These are phyloP conservation scores for Starmerella powellii DNA, from an alignment of 805 yeast species.

Conservation along the genomic window DNA sequence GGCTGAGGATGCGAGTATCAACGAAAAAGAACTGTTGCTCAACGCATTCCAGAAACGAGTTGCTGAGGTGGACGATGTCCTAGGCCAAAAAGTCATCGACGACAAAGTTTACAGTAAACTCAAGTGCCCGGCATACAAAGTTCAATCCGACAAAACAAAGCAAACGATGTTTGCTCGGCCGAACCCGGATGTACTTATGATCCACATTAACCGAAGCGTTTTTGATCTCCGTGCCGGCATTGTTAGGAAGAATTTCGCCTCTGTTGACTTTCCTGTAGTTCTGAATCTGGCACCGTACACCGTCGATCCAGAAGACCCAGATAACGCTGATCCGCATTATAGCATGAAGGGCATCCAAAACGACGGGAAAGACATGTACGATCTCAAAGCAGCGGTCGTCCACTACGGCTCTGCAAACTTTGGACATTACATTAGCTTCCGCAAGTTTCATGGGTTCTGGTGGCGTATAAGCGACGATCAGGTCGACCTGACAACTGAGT, in stretches of 20 bases:
- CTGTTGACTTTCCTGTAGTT: slow-evolving; percentile 60
- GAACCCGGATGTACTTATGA: slow-evolving; percentile 48
- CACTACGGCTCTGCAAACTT: slow-evolving; percentile 94
- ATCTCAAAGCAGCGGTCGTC: slow-evolving; percentile 72
- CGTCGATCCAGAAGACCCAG: slow-evolving; percentile 49
- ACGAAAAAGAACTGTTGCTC: slow-evolving; percentile 2
- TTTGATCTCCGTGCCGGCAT: slow-evolving; percentile 77
- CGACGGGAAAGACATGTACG: slow-evolving; percentile 33
- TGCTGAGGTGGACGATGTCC: slow-evolving; percentile 39
- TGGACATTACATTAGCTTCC: slow-evolving; percentile 90
- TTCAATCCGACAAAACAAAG: slow-evolving; percentile 69
- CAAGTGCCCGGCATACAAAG: slow-evolving; percentile 61
- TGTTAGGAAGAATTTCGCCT: slow-evolving; percentile 72
- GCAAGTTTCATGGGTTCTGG: slow-evolving; percentile 77
- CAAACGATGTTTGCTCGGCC: slow-evolving; percentile 73
- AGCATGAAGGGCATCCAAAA: slow-evolving; percentile 41
- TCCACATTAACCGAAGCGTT: slow-evolving; percentile 87
- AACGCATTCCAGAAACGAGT: slow-evolving; percentile 37
- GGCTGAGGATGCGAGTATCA: slow-evolving; percentile 2
- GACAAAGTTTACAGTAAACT: slow-evolving; percentile 67
- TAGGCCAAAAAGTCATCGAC: slow-evolving; percentile 55
- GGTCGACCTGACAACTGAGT: slow-evolving; percentile 66
- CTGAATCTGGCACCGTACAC: slow-evolving; percentile 59
- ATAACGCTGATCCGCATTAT: slow-evolving; percentile 67
- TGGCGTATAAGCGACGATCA: slow-evolving; percentile 91